Percentiles rank a stretch among this genome's conserved stretches.
Conservation (phyloP, 768 basidiomycete genomes). For the Rhizopogon sp. region DNA sequence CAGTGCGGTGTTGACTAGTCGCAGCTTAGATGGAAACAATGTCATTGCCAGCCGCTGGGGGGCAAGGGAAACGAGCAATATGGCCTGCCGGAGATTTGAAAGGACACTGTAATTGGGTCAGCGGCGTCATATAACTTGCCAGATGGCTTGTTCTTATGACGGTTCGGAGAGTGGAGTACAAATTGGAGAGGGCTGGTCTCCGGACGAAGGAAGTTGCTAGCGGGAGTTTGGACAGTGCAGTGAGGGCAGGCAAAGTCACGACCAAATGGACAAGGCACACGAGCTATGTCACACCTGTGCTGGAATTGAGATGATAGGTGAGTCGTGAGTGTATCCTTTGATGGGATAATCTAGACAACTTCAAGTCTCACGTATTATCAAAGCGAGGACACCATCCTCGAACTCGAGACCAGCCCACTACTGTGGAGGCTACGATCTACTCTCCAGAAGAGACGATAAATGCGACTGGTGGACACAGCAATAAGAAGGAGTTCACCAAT, state of each 20-base stretch:
- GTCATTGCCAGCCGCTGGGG: no score
- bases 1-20: no score
- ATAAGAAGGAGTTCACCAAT: neutral
- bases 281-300: no score
- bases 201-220: constrained; percentile 5
- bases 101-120: no score
- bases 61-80: no score
- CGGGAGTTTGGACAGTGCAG: constrained; percentile 2
- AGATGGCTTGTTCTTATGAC: neutral
- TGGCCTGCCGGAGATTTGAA: no score
- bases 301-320: neutral
- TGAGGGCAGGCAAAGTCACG: constrained; percentile 22
- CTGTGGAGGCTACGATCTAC: constrained; percentile 16
- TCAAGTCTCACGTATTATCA: neutral
- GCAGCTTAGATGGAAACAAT: no score
- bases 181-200: constrained; percentile 3
- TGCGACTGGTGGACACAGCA: constrained; percentile 14
- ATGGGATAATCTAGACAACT: neutral
- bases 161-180: neutral
- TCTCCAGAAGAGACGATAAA: constrained; percentile 20
- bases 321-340: constrained; percentile 1
- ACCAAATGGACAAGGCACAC: neutral
- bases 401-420: no score
- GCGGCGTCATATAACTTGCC: no score
- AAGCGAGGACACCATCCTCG: neutral